Conservation (phyloP, 768 basidiomycete genomes). For the Lactarius vividus region DNA sequence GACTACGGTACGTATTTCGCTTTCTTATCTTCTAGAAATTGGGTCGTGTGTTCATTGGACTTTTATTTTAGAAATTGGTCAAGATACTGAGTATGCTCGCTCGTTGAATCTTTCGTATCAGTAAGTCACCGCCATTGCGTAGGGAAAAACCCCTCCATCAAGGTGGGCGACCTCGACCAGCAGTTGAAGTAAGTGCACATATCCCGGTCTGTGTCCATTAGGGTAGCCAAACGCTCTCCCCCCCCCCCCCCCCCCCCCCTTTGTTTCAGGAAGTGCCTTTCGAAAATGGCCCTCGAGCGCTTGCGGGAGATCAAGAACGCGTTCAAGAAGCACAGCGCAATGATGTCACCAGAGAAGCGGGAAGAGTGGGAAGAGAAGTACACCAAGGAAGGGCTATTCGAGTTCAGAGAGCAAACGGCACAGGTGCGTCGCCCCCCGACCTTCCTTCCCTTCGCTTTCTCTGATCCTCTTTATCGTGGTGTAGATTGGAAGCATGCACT, state of each 20-base stretch:
- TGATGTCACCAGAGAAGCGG: neutral
- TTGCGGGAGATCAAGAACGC: neutral
- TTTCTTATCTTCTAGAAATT: neutral
- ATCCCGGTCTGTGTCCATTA: neutral
- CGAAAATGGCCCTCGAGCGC: slow-evolving; percentile 9
- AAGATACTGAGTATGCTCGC: slow-evolving; percentile 9
- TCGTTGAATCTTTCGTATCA: neutral
- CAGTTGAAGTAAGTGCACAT: slow-evolving; percentile 10
- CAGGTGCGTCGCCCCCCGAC: neutral
- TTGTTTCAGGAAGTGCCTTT: neutral
- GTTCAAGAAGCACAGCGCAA: neutral
- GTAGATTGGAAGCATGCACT: slow-evolving; percentile 8
- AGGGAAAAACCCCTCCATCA: slow-evolving; percentile 13
- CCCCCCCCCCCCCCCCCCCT: too few relatives aligned
- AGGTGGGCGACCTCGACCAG: slow-evolving; percentile 4
- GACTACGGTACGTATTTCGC: slow-evolving; percentile 18
- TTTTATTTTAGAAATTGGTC: slow-evolving; percentile 8
- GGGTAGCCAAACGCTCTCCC: neutral
- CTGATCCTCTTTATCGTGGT: neutral
- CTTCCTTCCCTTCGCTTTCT: neutral
- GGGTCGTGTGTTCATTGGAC: neutral
- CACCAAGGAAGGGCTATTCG: neutral
- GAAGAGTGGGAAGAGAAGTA: neutral
- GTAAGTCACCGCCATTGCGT: neutral
- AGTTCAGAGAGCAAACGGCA: slow-evolving; percentile 2